These are phyloP conservation scores for Emmonsiellopsis sp. DNA, from an alignment of 2,329 filamentous ascomycete species.

Conservation along the genomic window DNA sequence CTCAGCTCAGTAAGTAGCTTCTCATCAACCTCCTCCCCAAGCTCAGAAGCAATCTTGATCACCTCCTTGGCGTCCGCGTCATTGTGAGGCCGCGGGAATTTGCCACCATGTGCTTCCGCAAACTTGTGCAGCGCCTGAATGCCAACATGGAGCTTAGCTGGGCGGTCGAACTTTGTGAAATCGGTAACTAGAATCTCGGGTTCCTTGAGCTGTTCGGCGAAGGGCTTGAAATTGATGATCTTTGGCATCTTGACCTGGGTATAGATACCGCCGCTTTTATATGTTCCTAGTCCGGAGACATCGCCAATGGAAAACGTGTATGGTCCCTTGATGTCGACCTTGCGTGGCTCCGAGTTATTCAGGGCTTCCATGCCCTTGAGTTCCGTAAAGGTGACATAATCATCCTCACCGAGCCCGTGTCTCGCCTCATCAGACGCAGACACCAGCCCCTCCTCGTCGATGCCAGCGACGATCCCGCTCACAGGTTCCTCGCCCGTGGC, in stretches of 20 bases:
- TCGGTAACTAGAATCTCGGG: slow-evolving; percentile 89
- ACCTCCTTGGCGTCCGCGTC: slow-evolving; percentile 74
- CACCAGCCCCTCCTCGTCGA: slow-evolving; percentile 82
- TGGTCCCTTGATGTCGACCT: slow-evolving; percentile 87
- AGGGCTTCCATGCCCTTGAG: slow-evolving; percentile 83
- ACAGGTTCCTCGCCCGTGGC: slow-evolving; percentile 81
- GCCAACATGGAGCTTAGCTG: slow-evolving; percentile 81
- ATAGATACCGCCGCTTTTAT: slow-evolving; percentile 80
- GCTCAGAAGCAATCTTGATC: slow-evolving; percentile 62
- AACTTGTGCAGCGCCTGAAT: slow-evolving; percentile 90
- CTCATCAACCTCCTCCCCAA: slow-evolving; percentile 68
- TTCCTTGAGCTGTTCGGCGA: slow-evolving; percentile 68
- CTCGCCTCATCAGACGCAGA: slow-evolving; percentile 90
- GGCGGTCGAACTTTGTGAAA: slow-evolving; percentile 95
- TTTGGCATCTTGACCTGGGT: slow-evolving; percentile 99
- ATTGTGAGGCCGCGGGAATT: slow-evolving; percentile 74
- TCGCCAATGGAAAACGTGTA: slow-evolving; percentile 98
- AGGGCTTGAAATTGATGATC: slow-evolving; percentile 75
- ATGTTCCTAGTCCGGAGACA: slow-evolving; percentile 76
- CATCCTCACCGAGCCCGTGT: slow-evolving; percentile 91
- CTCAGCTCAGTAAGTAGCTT: slow-evolving; percentile 88
- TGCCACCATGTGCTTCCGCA: slow-evolving; percentile 58
- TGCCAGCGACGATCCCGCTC: slow-evolving; percentile 80
- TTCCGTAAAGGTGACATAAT: slow-evolving; percentile 92
- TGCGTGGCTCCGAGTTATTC: slow-evolving; percentile 75